Evolutionary conservation across 129 eudicot genomes (phyloP), one percentile per base, ranked within the genome.

Genomic region (Centaurea solstitialis): DNA sequence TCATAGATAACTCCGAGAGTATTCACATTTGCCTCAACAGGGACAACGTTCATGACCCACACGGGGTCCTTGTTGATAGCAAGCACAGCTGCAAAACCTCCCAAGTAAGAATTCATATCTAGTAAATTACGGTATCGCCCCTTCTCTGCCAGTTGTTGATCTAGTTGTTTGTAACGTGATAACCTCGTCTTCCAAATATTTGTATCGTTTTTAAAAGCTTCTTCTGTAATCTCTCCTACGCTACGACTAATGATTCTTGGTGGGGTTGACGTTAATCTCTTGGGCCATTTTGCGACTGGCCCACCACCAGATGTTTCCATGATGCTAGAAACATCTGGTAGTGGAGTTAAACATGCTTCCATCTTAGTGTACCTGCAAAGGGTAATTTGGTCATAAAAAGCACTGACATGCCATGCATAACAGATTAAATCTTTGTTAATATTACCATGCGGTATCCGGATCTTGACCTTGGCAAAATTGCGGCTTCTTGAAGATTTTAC

Each of bases 21-120:
- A 73, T 92, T 79, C 23, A 84, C 85, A 6, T 76, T 76, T 13
- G 92, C 89, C 88, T 95, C 98, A 33, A 85, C 87, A 0, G 99
- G 99, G 24, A 95, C 98, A 53, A 85, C 81, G 50, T 95, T 95
- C 94, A 95, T 89, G 23, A 95, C 99, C 99, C 99, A 95, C 30
- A 92, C 97, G 0, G 98, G 99, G 35, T 82, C 82, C 26, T 82
- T 82, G 73, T 89, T 75, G 39, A 86, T 76, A 37, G 81, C 87
- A 5, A 92, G 89, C 8, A 98, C 92, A 68, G 99, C 94, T 22
- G 99, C 94, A 80, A 95, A 95, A 17, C 99, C 99, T 79, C 99
- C 99, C 79, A 92, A 84, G 70, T 89, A 77, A 68, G 99, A 89
- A 75, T 95, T 95, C 99, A 95, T 92, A 75, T 95, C 99, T 35